Evolutionary conservation across 2,329 filamentous ascomycete genomes (phyloP).

Genomic region (Sporothrix sp.): DNA sequence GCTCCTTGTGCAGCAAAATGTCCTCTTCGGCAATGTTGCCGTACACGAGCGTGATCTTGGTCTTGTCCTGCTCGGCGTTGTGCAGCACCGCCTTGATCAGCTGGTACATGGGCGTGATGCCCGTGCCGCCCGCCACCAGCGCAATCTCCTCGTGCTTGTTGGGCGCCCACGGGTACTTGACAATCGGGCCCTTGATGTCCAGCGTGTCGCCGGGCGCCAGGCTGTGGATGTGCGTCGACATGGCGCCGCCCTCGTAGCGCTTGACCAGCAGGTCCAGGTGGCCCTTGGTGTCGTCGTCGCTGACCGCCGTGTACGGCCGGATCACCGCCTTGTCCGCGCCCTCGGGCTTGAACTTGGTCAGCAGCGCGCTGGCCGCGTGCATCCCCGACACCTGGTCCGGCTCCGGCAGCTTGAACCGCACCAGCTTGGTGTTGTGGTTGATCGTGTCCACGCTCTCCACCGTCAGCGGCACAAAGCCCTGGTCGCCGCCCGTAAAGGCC

Average conservation of each 20-base stretch:
- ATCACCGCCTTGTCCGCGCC: conserved; percentile 71
- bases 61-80: conserved; percentile 77
- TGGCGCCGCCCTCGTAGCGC: conserved; percentile 79
- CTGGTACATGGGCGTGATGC: conserved; percentile 98
- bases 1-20: conserved; percentile 80
- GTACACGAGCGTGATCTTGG: conserved; percentile 91
- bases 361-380: conserved; percentile 69
- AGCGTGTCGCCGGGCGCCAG: conserved; percentile 74
- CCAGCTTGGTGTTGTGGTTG: conserved; percentile 91
- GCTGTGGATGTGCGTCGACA: conserved; percentile 81
- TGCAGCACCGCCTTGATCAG: conserved; percentile 84
- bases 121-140: conserved; percentile 86
- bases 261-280: conserved; percentile 87
- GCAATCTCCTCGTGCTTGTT: conserved; percentile 93
- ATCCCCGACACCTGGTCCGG: conserved; percentile 77
- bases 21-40: conserved; percentile 86
- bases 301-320: conserved; percentile 86
- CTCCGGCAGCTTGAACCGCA: conserved; percentile 81
- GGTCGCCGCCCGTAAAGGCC: conserved; percentile 71
- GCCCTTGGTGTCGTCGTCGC: conserved; percentile 72
- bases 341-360: conserved; percentile 86
- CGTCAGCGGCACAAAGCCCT: conserved; percentile 77
- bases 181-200: conserved; percentile 88
- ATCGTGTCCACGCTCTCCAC: conserved; percentile 67
- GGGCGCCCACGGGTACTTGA: conserved; percentile 79